A percentile compares a stretch with the other conserved stretches of the same genome.
Conservation (phyloP, 1,284 basidiomycete species). For the Hypsizygus ulmarius region DNA sequence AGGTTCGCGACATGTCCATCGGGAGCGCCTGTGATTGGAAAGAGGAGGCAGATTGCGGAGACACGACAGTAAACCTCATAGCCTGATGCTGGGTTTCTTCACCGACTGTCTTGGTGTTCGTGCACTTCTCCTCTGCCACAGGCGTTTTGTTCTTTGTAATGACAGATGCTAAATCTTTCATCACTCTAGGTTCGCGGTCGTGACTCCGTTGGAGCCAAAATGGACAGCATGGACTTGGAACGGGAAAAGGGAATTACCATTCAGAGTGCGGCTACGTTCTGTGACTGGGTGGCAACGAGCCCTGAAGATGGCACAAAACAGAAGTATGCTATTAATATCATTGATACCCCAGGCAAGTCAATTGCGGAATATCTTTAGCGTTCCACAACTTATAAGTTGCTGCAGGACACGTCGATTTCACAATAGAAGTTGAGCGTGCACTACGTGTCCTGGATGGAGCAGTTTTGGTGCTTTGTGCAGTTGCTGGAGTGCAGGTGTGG, state of each 20-base stretch:
- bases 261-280: slow-evolving; percentile 97
- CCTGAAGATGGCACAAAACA: slow-evolving; percentile 65
- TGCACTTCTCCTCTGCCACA: slow-evolving; percentile 18
- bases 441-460: slow-evolving; percentile 96
- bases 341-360: slow-evolving; percentile 88
- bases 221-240: slow-evolving; percentile 99
- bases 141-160: slow-evolving; percentile 12
- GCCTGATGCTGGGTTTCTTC: slow-evolving; percentile 13
- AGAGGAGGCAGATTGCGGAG: slow-evolving; percentile 13
- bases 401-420: slow-evolving; percentile 96
- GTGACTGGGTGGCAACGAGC: slow-evolving; percentile 86
- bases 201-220: slow-evolving; percentile 97
- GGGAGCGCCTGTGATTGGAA: slow-evolving; percentile 16
- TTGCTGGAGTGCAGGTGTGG: slow-evolving; percentile 88
- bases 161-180: slow-evolving; percentile 5
- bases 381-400: not conserved
- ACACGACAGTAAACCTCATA: slow-evolving; percentile 13
- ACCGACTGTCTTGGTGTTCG: slow-evolving; percentile 15
- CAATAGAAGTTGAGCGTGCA: slow-evolving; percentile 98
- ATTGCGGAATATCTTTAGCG: not conserved
- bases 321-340: slow-evolving; percentile 96
- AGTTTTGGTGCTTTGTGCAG: slow-evolving; percentile 94
- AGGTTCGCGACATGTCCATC: slow-evolving; percentile 55
- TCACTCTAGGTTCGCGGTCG: slow-evolving; percentile 75
- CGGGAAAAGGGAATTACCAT: slow-evolving; percentile 99